phyloP scores from a whole-genome alignment of 345 rosid genomes.

The Eutrema heterophyllum region DNA sequence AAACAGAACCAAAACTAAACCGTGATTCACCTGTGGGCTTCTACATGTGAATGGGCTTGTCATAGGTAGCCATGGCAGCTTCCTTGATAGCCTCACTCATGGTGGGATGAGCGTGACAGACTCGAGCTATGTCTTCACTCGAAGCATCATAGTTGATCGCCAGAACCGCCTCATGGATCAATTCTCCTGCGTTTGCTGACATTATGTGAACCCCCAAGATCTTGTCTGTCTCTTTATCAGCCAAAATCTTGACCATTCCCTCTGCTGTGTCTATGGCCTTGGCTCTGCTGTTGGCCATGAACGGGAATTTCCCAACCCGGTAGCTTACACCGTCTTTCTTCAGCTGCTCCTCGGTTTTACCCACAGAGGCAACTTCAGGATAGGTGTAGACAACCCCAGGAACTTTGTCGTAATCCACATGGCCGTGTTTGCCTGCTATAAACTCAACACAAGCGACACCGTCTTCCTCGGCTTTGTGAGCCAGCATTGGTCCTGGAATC shows the following conservation, averaged over 20 bases:
- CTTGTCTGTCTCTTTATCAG: slow-evolving; percentile 95
- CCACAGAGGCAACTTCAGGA: slow-evolving; percentile 98
- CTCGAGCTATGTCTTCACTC: slow-evolving; percentile 94
- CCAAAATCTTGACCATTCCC: slow-evolving; percentile 86
- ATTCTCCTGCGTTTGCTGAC: slow-evolving; percentile 95
- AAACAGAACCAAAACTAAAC: neutral
- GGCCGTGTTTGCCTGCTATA: slow-evolving; percentile 94
- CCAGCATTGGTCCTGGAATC: slow-evolving; percentile 98
- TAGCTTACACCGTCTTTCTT: slow-evolving; percentile 72
- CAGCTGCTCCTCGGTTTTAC: slow-evolving; percentile 96
- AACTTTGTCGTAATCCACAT: slow-evolving; percentile 94
- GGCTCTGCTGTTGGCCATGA: slow-evolving; percentile 97
- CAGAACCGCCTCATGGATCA: slow-evolving; percentile 91
- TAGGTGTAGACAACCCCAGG: slow-evolving; percentile 98
- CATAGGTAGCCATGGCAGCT: slow-evolving; percentile 99
- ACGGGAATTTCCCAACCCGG: slow-evolving; percentile 93
- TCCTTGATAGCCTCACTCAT: slow-evolving; percentile 99
- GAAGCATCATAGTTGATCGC: slow-evolving; percentile 85
- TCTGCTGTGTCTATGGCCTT: slow-evolving; percentile 95
- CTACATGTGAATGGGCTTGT: slow-evolving; percentile 96
- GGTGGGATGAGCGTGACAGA: slow-evolving; percentile 98
- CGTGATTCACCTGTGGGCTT: slow-evolving; percentile 9
- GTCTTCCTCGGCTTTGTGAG: slow-evolving; percentile 99
- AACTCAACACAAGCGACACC: slow-evolving; percentile 99
- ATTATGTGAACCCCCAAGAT: slow-evolving; percentile 94